Base-by-base conservation (phyloP, 257 asterid genomes). In the Solanum neorickii region DNA sequence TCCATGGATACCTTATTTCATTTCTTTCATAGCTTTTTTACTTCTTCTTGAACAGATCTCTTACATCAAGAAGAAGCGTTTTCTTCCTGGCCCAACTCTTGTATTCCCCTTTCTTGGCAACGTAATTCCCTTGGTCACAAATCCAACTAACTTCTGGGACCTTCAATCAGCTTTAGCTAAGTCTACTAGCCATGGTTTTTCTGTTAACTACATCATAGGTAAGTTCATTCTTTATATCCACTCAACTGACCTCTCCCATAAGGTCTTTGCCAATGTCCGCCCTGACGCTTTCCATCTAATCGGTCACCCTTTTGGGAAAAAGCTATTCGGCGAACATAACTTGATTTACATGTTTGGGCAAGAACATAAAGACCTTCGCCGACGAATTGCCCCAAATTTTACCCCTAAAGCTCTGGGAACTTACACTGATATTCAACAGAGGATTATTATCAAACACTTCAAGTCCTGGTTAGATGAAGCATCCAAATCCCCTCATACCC, bases 231-330 rank as follows among this genome's bases (percentile, higher is more conserved):
- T 97, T 70, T 97, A 94, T 94, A 93, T 97, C 72, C 93, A 95
- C 89, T 93, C 96, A 65, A 49, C 98, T 31, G 98, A 97, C 27
- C 93, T 93, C 33, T 95, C 98, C 29, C 96, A 94, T 90, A 94
- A 93, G 83, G 85, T 97, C 89, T 97, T 97, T 84, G 76, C 97
- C 86, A 97, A 95, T 87, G 98, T 97, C 65, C 98, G 98, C 1
- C 98, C 98, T 9, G 99, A 97, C 76, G 98, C 96, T 83, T 96
- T 96, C 88, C 98, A 95, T 73, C 98, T 96, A 80, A 85, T 95
- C 69, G 99, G 98, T 44, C 98, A 95, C 31, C 98, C 98, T 20
- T 94, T 96, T 83, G 99, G 99, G 1, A 94, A 95, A 65, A 95
- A 92, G 84, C 97, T 96, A 33, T 95, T 95, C 89, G 98, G 98